Base-by-base conservation (phyloP, 2,329 filamentous ascomycete species). In the Aspergillus calidoustus region DNA sequence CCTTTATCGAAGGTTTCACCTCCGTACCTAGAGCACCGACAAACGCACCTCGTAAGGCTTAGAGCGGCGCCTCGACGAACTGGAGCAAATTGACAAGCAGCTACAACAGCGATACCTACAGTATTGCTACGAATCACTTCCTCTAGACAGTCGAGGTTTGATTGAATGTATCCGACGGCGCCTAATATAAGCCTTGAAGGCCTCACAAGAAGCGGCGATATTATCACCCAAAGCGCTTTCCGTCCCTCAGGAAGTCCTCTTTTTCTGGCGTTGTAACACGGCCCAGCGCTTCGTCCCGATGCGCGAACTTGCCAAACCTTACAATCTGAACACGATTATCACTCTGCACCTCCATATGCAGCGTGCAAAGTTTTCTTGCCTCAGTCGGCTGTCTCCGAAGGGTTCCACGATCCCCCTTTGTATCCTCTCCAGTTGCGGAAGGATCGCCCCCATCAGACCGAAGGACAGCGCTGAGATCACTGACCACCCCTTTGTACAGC, bases 31-130 rank as follows among this genome's bases (percentile, higher is more conserved):
- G 74, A 64, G 28, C 15, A 17, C 49, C 50, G 64, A 51, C 50
- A 62, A 44, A 56, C 47, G 60, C 6, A 30, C 70, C 1, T 52
- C 76, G 1, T 71, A 79, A 43, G 72, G 76, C 8, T 79, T 78
- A 86, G 47, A 77, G 82, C 2, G 77, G 84, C 38, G 84, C 84
- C 61, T 78, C 81, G 30, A 41, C 2, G 2, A 41, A 41, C 15
- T 41, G 5, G 34, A 41, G 15, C 34, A 15, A 5, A 41, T 41
- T 4, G 13, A 15, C 11, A 13, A 13, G 8, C 80, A 79, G 15
- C 76, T 88, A 15, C 83, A 88, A 66, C 74, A 81, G 43, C 82
- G 82, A 57, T 87, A 87, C 64, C 76, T 87, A 19, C 76, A 77
- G 41, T 79, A 87, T 60, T 82, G 82, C 54, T 75, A 84, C 59